Conservation (phyloP, 345 rosid genomes). For the Hevea brasiliensis region DNA sequence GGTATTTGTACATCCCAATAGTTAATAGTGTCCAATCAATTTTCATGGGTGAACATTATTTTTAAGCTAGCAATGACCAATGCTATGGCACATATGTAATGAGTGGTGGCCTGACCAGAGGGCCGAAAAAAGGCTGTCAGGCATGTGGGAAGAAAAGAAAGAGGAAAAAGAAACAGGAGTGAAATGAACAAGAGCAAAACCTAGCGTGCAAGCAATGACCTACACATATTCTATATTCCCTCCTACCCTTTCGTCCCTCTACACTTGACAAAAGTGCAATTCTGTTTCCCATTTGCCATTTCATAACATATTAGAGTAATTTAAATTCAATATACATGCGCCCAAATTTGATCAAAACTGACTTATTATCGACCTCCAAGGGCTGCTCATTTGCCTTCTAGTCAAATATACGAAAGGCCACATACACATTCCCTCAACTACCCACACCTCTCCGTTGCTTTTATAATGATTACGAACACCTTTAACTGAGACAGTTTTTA, state of each 20-base stretch:
- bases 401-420: neutral
- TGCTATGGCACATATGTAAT: slow-evolving; percentile 23
- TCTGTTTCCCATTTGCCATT: slow-evolving; percentile 19
- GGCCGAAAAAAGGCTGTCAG: slow-evolving; percentile 37
- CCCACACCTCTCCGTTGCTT: neutral
- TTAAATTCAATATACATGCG: neutral
- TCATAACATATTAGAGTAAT: neutral
- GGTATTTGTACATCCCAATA: slow-evolving; percentile 27
- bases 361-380: neutral
- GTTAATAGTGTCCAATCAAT: slow-evolving; percentile 22
- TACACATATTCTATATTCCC: slow-evolving; percentile 22
- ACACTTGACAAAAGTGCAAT: slow-evolving; percentile 9
- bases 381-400: neutral
- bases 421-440: neutral
- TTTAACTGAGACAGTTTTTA: neutral
- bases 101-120: slow-evolving; percentile 24
- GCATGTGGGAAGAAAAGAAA: slow-evolving; percentile 41
- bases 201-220: slow-evolving; percentile 51
- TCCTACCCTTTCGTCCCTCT: slow-evolving; percentile 32
- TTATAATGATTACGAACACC: slow-evolving; percentile 4
- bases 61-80: slow-evolving; percentile 8
- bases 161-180: slow-evolving; percentile 18
- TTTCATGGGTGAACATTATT: neutral
- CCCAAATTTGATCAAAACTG: neutral
- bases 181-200: slow-evolving; percentile 32